A percentile compares a stretch with the other conserved stretches of the same genome.
Evolutionary conservation across 2,329 filamentous ascomycete species (phyloP).

Genomic region (Penicillium nordicum): DNA sequence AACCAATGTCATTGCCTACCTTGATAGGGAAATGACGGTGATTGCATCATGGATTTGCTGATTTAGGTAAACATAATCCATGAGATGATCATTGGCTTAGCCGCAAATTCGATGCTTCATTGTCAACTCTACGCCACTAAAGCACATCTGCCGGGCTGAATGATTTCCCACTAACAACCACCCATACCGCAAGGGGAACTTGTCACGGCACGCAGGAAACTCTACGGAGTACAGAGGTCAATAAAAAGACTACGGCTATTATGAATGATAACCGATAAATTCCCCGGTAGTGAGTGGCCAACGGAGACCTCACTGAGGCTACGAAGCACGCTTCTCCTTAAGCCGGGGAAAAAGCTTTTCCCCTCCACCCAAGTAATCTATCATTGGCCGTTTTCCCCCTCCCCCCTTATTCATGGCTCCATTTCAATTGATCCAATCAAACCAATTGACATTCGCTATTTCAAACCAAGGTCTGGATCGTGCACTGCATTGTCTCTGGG

Average conservation of each 20-base stretch:
- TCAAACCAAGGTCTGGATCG: background rate
- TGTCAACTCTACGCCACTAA: background rate
- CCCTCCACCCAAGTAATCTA: conserved; percentile 14
- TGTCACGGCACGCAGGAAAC: background rate
- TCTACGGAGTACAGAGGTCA: background rate
- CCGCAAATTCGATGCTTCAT: background rate
- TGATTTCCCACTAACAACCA: conserved; percentile 10
- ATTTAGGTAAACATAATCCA: background rate
- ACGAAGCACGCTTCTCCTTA: background rate
- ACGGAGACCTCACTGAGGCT: background rate
- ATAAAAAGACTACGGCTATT: background rate
- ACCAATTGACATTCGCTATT: background rate
- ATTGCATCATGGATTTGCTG: background rate
- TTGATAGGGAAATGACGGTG: background rate
- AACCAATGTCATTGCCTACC: background rate
- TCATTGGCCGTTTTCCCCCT: conserved; percentile 11
- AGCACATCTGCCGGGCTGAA: conserved; percentile 9
- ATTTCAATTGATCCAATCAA: conserved; percentile 12
- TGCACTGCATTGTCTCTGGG: conserved; percentile 5
- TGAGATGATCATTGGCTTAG: background rate
- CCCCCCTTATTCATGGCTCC: conserved; percentile 1
- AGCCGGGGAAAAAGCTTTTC: conserved; percentile 27
- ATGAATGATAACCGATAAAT: background rate
- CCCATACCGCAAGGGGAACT: conserved; percentile 7
- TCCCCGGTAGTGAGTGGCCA: background rate